phyloP scores from a whole-genome alignment of 2,329 filamentous ascomycete genomes.

The Aspergillus sp. region DNA sequence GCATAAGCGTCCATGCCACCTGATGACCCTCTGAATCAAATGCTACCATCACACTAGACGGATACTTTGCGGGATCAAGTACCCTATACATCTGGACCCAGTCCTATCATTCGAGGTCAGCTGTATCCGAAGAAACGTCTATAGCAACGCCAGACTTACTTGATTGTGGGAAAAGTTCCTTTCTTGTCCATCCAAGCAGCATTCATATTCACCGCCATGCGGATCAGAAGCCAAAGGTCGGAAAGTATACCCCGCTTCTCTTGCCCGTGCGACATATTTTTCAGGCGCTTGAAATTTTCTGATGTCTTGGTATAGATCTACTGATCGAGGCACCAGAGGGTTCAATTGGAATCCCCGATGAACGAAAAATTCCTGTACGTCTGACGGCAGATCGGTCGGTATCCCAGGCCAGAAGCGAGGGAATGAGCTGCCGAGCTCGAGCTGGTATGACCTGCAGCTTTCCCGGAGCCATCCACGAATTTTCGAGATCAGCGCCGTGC shows the following conservation, averaged over 20 bases:
- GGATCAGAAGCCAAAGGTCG: slow-evolving; percentile 33
- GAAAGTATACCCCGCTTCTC: slow-evolving; percentile 37
- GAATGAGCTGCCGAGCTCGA: slow-evolving; percentile 33
- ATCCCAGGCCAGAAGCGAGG: slow-evolving; percentile 50
- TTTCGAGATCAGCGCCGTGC: slow-evolving; percentile 34
- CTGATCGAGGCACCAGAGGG: slow-evolving; percentile 23
- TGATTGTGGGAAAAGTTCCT: slow-evolving; percentile 39
- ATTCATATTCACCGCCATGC: slow-evolving; percentile 25
- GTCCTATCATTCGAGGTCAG: slow-evolving; percentile 23
- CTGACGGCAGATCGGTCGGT: slow-evolving; percentile 36
- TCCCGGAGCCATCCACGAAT: slow-evolving; percentile 26
- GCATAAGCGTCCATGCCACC: slow-evolving; percentile 49
- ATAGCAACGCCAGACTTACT: slow-evolving; percentile 20
- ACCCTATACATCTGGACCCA: slow-evolving; percentile 43
- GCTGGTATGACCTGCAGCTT: slow-evolving; percentile 21
- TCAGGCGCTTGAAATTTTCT: slow-evolving; percentile 32
- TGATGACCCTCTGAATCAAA: slow-evolving; percentile 39
- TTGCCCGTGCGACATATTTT: slow-evolving; percentile 35
- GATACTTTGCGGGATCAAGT: slow-evolving; percentile 35
- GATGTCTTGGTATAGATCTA: slow-evolving; percentile 44
- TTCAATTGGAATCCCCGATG: slow-evolving; percentile 40
- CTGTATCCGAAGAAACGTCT: not conserved
- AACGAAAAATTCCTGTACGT: slow-evolving; percentile 40
- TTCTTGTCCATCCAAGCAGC: slow-evolving; percentile 39
- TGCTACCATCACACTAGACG: slow-evolving; percentile 44